Percentiles rank a stretch among this genome's conserved stretches.
phyloP scores from a whole-genome alignment of 345 rosid genomes.

The Rubroshorea leprosula region DNA sequence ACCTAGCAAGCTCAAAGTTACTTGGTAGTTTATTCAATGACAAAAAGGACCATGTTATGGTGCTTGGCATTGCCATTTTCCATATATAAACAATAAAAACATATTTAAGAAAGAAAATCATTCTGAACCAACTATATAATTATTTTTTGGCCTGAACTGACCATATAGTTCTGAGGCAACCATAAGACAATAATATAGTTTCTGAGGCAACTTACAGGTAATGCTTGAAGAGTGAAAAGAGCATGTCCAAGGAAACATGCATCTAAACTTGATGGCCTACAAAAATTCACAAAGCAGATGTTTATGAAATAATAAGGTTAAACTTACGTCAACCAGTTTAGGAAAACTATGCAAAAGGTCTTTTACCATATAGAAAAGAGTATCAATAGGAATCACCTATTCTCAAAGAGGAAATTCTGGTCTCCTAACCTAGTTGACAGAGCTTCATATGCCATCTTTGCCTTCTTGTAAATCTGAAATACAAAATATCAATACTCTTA shows the following conservation, averaged over 20 bases:
- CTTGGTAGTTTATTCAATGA: too few relatives aligned
- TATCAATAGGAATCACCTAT: slow-evolving; percentile 40
- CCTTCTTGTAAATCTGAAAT: slow-evolving; percentile 70
- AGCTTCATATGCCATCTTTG: slow-evolving; percentile 63
- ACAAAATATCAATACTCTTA: neutral
- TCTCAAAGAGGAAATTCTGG: slow-evolving; percentile 59
- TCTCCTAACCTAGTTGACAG: slow-evolving; percentile 78
- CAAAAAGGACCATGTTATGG: too few relatives aligned
- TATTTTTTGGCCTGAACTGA: too few relatives aligned
- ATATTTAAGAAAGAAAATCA: neutral
- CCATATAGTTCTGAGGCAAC: neutral
- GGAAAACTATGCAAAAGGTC: neutral
- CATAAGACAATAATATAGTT: slow-evolving; percentile 1
- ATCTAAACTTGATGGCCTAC: slow-evolving; percentile 93
- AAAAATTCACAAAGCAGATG: slow-evolving; percentile 4
- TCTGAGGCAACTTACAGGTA: slow-evolving; percentile 61
- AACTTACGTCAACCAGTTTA: neutral
- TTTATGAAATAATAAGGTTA: neutral
- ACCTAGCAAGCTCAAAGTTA: too few relatives aligned
- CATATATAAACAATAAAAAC: too few relatives aligned
- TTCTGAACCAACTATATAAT: slow-evolving; percentile 2
- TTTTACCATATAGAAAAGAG: neutral
- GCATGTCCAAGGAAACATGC: slow-evolving; percentile 65
- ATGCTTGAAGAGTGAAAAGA: slow-evolving; percentile 59
- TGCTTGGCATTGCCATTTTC: too few relatives aligned